Evolutionary conservation across 768 basidiomycete species (phyloP), one percentile per base, ranked within the genome.

Genomic region (Leccinum pellstonianum): DNA sequence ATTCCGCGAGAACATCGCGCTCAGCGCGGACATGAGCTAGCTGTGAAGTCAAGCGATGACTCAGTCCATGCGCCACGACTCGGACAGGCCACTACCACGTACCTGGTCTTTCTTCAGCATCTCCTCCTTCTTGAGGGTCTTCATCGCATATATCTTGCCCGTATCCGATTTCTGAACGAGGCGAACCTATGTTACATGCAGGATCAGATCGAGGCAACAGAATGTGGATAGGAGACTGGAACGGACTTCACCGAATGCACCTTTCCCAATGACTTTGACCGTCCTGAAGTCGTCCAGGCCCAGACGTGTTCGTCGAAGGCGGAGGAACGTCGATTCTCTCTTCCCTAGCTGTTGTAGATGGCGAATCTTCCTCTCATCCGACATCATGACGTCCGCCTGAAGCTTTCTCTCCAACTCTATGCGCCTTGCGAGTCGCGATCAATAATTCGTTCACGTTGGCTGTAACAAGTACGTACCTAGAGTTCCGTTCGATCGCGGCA

Each of bases 81-180:
- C 25, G 25, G 25, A 27, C 8, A 2, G 33, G n/a, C 37, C 14
- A 33, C 47, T 33, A 27, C 15, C 17, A 54, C 84, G 51, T 60
- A 91, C 95, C 81, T 99, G 96, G 70, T 99, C 97, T 74, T 97
- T 97, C 77, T 98, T 96, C 75, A 99, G 84, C 97, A 98, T 99
- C 73, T 98, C 97, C 52, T 90, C 90, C 79, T 99, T 99, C 76
- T 90, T 88, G 71, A 98, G 77, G 23, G 93, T 92, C 77, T 98
- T 98, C 96, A 99, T 97, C 17, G 97, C 97, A 73, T 98, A 99
- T 57, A 98, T 97, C 78, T 94, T 97, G 37, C 95, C 94, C 0
- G 95, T 98, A 70, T 99, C 97, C 15, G 82, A 84, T 76, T 99
- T 99, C 72, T 99, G 96, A 31, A 97, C 95, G 33, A 99, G 81